A percentile compares a stretch with the other conserved stretches of the same genome.
These are phyloP conservation scores for Boletus tylopilopsis DNA, from an alignment of 768 basidiomycete species.

Conservation along the genomic window DNA sequence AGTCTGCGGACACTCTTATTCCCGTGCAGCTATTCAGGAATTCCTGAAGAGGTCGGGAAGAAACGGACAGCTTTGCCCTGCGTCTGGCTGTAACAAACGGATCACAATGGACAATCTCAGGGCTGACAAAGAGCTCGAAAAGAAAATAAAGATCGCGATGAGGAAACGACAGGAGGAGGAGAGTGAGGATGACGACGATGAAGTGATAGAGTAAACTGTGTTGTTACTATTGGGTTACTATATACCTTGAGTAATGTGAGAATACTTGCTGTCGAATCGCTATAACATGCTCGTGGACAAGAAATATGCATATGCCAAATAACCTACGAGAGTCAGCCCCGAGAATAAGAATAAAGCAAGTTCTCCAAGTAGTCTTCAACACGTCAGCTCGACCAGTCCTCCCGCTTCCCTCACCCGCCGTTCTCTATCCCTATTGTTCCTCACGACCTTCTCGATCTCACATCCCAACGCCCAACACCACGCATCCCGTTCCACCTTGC, in stretches of 20 bases:
- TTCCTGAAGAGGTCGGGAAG: slow-evolving; percentile 44
- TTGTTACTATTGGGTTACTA: background rate
- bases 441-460: slow-evolving; percentile 80
- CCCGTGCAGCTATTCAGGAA: slow-evolving; percentile 61
- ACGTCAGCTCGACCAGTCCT: slow-evolving; percentile 38
- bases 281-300: background rate
- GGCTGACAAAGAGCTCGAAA: slow-evolving; percentile 55
- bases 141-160: slow-evolving; percentile 55
- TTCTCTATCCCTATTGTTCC: slow-evolving; percentile 62
- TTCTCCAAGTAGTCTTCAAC: slow-evolving; percentile 3
- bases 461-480: slow-evolving; percentile 95
- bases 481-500: slow-evolving; percentile 82
- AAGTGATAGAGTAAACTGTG: slow-evolving; percentile 50
- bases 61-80: slow-evolving; percentile 54
- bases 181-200: slow-evolving; percentile 39
- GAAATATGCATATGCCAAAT: background rate
- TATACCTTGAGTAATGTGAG: slow-evolving; percentile 13
- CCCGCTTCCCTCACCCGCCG: slow-evolving; percentile 62
- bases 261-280: background rate
- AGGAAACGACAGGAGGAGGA: slow-evolving; percentile 45
- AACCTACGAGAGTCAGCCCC: background rate
- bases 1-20: slow-evolving; percentile 82
- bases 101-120: slow-evolving; percentile 51
- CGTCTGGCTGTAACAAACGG: slow-evolving; percentile 63
- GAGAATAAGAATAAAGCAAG: background rate